phyloP scores from a whole-genome alignment of 805 yeast genomes.

The Candida suzukii region DNA sequence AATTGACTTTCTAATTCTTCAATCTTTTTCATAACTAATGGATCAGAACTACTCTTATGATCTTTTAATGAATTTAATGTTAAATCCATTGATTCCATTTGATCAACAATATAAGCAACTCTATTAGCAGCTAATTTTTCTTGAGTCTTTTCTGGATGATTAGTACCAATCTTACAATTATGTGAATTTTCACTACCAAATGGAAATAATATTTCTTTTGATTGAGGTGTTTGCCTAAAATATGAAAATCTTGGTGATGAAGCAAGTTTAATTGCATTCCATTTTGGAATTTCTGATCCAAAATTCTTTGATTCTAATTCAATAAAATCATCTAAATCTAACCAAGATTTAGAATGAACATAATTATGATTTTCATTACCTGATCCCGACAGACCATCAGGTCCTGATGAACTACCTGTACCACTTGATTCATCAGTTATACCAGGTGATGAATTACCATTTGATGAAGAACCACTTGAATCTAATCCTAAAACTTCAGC shows the following conservation, averaged over 20 bases:
- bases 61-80: constrained; percentile 15
- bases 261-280: constrained; percentile 42
- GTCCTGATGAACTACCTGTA: no score
- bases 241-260: constrained; percentile 55
- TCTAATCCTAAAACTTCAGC: constrained; percentile 24
- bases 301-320: constrained; percentile 55
- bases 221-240: constrained; percentile 42
- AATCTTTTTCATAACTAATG: constrained; percentile 7
- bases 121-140: constrained; percentile 34
- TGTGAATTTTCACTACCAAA: constrained; percentile 62
- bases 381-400: no score
- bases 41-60: constrained; percentile 1
- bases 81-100: constrained; percentile 24
- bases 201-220: constrained; percentile 38
- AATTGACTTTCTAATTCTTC: constrained; percentile 17
- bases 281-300: constrained; percentile 33
- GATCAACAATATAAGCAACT: constrained; percentile 30
- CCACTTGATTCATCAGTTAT: constrained; percentile 7
- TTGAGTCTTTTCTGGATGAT: constrained; percentile 52
- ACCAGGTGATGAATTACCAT: constrained; percentile 13
- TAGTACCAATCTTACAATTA: constrained; percentile 49
- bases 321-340: constrained; percentile 66
- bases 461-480: constrained; percentile 9
- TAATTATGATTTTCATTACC: constrained; percentile 4
- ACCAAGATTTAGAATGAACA: constrained; percentile 40